phyloP scores from a whole-genome alignment of 2,329 filamentous ascomycete genomes.

The Sarocladium brachiariae region DNA sequence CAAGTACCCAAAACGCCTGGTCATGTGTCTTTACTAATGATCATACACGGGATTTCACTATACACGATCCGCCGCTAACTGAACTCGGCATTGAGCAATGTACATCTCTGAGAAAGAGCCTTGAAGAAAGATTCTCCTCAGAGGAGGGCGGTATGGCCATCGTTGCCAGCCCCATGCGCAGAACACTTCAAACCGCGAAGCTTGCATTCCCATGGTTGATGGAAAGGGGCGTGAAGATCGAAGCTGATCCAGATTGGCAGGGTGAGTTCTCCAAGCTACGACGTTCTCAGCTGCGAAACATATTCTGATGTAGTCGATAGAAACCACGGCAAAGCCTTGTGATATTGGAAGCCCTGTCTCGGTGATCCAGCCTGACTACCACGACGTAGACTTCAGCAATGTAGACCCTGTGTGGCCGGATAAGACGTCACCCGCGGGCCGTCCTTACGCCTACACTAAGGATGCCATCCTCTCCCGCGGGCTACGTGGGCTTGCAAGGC shows the following conservation, averaged over 20 bases:
- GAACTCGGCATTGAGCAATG: constrained; percentile 44
- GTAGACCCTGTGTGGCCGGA: constrained; percentile 57
- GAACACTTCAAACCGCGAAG: constrained; percentile 58
- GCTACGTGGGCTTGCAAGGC: constrained; percentile 38
- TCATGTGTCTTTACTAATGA: background rate
- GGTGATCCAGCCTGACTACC: constrained; percentile 47
- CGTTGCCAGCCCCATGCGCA: constrained; percentile 57
- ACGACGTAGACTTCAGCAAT: constrained; percentile 46
- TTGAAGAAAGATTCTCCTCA: constrained; percentile 30
- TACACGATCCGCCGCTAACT: constrained; percentile 46
- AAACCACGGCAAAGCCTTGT: constrained; percentile 51
- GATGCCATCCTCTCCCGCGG: constrained; percentile 49
- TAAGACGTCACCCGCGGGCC: constrained; percentile 44
- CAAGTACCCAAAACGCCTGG: background rate
- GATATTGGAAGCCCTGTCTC: constrained; percentile 49
- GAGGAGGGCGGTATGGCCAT: constrained; percentile 36
- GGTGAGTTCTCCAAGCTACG: constrained; percentile 28
- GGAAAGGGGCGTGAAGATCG: constrained; percentile 44
- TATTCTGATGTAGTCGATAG: constrained; percentile 22
- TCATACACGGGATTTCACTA: constrained; percentile 34
- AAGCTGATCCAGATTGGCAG: constrained; percentile 59
- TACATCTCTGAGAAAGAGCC: constrained; percentile 31
- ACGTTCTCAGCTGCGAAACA: background rate
- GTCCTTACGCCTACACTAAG: constrained; percentile 46
- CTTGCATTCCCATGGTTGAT: constrained; percentile 52